A percentile compares a stretch with the other conserved stretches of the same genome.
Conservation (phyloP, 495 filamentous ascomycete species). For the Xylaria flabelliformis region DNA sequence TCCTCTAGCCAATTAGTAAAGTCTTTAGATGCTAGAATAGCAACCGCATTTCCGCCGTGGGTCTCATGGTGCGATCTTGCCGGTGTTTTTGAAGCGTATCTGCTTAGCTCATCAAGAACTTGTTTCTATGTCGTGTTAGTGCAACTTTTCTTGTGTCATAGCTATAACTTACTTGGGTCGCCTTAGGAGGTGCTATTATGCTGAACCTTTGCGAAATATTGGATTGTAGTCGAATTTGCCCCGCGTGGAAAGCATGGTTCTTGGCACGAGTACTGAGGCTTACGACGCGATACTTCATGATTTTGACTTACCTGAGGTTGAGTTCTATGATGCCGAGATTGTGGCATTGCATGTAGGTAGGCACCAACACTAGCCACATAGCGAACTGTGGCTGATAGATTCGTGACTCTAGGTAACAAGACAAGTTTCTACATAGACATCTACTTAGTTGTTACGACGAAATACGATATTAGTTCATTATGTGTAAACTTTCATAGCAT, state of each 20-base stretch:
- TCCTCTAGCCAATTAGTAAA: conserved; percentile 50
- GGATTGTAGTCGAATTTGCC: conserved; percentile 24
- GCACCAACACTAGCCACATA: conserved; percentile 3
- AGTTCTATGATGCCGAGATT: conserved; percentile 1
- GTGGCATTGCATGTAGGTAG: too few species aligned
- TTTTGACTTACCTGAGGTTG: not conserved
- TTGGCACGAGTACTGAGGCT: conserved; percentile 20
- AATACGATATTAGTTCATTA: not conserved
- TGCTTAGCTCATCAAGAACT: conserved; percentile 20
- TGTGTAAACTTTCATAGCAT: not conserved
- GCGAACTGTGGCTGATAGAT: not conserved
- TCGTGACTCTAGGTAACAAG: not conserved
- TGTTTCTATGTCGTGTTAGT: conserved; percentile 19
- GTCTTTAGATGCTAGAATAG: conserved; percentile 45
- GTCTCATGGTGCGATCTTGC: not conserved
- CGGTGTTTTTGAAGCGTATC: not conserved
- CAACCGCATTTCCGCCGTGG: conserved; percentile 30
- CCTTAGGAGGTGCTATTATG: conserved; percentile 28
- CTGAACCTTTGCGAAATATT: conserved; percentile 28
- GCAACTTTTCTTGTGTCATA: not conserved
- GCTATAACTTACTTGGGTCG: conserved; percentile 29
- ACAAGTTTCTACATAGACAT: not conserved
- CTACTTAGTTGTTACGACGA: not conserved
- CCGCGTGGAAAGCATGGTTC: conserved; percentile 12
- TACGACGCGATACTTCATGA: conserved; percentile 31